Conservation (phyloP, 1,284 basidiomycete genomes). For the Ceraceosorus guamensis region DNA sequence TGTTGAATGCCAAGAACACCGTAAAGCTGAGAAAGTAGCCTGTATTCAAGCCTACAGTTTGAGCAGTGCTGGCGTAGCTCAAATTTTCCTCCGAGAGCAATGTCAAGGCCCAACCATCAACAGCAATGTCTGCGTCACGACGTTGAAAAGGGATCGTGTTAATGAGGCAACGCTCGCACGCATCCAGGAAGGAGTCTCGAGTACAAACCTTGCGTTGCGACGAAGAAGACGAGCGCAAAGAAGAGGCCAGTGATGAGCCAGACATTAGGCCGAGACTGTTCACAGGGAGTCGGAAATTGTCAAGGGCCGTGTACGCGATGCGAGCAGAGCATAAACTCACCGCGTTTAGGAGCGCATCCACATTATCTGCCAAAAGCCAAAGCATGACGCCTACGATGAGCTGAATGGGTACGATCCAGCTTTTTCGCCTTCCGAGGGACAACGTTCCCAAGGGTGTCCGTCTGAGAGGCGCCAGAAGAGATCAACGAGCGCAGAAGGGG, state of each 20-base stretch:
- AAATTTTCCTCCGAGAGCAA: slow-evolving; percentile 90
- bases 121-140: slow-evolving; percentile 71
- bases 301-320: too few relatives aligned
- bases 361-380: slow-evolving; percentile 75
- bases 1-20: slow-evolving; percentile 94
- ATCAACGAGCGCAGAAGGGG: background rate
- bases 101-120: slow-evolving; percentile 97
- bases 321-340: too few relatives aligned
- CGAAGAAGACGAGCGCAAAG: slow-evolving; percentile 83
- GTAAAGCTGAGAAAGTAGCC: slow-evolving; percentile 96
- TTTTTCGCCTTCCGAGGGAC: slow-evolving; percentile 76
- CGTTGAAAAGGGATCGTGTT: slow-evolving; percentile 9
- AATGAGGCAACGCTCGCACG: slow-evolving; percentile 32
- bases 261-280: slow-evolving; percentile 63
- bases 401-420: slow-evolving; percentile 98
- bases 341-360: slow-evolving; percentile 70
- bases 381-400: slow-evolving; percentile 78
- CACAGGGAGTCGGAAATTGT: too few relatives aligned
- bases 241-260: slow-evolving; percentile 76
- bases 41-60: slow-evolving; percentile 92
- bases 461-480: background rate
- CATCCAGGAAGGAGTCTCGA: too few relatives aligned
- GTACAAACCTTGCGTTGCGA: slow-evolving; percentile 89
- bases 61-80: slow-evolving; percentile 93
- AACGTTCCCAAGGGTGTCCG: slow-evolving; percentile 11